These are phyloP conservation scores for Russula brevipes DNA, from an alignment of 768 basidiomycete species.

Conservation along the genomic window DNA sequence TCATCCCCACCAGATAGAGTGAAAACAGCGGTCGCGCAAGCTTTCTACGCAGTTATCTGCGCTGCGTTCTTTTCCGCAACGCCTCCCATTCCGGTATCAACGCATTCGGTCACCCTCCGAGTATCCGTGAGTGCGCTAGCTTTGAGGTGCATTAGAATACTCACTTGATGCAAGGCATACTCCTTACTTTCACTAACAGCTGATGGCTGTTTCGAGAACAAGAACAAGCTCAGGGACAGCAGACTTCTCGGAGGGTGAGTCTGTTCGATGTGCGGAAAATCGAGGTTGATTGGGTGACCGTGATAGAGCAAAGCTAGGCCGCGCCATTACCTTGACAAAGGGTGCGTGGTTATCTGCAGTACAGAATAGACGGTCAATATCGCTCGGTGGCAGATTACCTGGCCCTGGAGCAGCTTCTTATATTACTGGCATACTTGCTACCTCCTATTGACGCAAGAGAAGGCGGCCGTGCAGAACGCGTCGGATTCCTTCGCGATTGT, in stretches of 20 bases:
- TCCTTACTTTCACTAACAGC: conserved; percentile 21
- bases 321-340: conserved; percentile 12
- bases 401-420: conserved; percentile 22
- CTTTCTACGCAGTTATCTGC: conserved; percentile 23
- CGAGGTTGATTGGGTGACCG: background rate
- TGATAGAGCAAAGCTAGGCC: conserved; percentile 14
- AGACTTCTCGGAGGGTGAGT: conserved; percentile 21
- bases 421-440: conserved; percentile 21
- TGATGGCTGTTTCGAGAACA: conserved; percentile 19
- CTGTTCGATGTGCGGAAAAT: background rate
- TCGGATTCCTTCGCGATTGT: conserved; percentile 21
- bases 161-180: conserved; percentile 10
- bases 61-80: conserved; percentile 18
- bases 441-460: conserved; percentile 11
- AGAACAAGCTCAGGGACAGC: conserved; percentile 19
- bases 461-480: conserved; percentile 14
- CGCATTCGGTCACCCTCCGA: conserved; percentile 16
- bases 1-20: conserved; percentile 14
- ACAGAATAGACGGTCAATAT: background rate
- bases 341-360: conserved; percentile 3
- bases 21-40: conserved; percentile 21
- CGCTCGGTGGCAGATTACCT: conserved; percentile 17
- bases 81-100: background rate
- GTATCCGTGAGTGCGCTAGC: conserved; percentile 16
- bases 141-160: background rate